Conservation (phyloP, 148 eudicot species). For the Talinum fruticosum region DNA sequence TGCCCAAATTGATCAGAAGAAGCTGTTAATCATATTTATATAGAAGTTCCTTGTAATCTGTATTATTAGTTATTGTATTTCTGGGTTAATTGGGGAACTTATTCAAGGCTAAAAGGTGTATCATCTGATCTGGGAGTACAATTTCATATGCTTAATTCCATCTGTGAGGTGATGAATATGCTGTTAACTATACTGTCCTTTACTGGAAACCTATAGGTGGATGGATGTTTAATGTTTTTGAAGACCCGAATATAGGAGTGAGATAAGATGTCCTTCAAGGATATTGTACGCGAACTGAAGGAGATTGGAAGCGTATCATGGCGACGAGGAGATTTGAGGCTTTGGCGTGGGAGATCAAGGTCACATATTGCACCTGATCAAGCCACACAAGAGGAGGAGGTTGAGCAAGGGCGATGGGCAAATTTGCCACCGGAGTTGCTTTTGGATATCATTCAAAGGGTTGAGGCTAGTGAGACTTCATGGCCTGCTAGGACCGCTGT, state of each 20-base stretch:
- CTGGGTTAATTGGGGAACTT: neutral
- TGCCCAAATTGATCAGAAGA: neutral
- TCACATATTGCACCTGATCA: slow-evolving; percentile 88
- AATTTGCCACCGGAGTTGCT: slow-evolving; percentile 87
- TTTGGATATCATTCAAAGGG: slow-evolving; percentile 72
- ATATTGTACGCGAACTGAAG: slow-evolving; percentile 40
- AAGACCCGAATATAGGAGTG: neutral
- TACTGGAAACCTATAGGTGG: neutral
- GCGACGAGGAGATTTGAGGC: slow-evolving; percentile 55
- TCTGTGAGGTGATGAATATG: too few relatives aligned
- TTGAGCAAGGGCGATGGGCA: slow-evolving; percentile 88
- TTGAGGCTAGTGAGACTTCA: slow-evolving; percentile 72
- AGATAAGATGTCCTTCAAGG: slow-evolving; percentile 71
- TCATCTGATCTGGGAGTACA: slow-evolving; percentile 7
- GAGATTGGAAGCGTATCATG: slow-evolving; percentile 70
- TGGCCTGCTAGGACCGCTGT: slow-evolving; percentile 91
- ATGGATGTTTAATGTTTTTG: neutral
- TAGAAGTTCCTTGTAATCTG: neutral
- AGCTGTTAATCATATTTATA: neutral
- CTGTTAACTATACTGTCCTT: neutral
- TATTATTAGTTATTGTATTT: neutral
- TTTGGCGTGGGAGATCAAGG: slow-evolving; percentile 68
- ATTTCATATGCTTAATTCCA: neutral
- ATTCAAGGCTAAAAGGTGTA: slow-evolving; percentile 2
- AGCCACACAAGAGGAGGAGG: slow-evolving; percentile 33